Conservation (phyloP, 306 rosid species). For the Acmispon strigosus region DNA sequence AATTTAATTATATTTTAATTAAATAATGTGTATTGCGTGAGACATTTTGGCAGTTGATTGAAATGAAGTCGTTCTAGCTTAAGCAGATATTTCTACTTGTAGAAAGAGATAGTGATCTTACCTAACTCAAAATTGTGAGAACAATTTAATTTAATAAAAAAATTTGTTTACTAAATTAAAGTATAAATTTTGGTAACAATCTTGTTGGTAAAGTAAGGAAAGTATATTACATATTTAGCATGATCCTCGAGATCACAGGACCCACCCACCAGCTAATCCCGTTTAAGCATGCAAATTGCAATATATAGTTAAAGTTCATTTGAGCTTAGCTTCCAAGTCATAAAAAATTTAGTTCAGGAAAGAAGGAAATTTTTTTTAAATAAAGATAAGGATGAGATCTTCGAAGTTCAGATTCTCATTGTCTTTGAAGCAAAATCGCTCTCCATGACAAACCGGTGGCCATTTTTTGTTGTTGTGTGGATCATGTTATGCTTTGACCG, state of each 20-base stretch:
- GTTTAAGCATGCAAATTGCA: slow-evolving; percentile 1
- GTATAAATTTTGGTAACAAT: neutral
- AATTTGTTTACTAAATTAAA: neutral
- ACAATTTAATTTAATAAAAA: no score
- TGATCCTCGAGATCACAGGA: neutral
- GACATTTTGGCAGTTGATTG: no score
- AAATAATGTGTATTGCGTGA: no score
- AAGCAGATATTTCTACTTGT: no score
- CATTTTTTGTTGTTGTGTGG: no score
- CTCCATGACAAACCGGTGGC: neutral
- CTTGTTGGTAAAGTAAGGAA: neutral
- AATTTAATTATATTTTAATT: no score
- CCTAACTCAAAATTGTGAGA: no score
- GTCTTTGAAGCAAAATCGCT: neutral
- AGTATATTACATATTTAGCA: neutral
- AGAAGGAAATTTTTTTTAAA: neutral
- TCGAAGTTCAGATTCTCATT: neutral
- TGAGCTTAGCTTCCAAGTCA: slow-evolving; percentile 5
- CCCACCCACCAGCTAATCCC: neutral
- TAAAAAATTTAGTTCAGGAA: neutral
- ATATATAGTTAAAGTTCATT: neutral
- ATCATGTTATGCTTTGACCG: no score
- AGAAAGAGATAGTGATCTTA: no score
- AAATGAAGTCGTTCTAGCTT: no score
- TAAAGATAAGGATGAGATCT: neutral